These are phyloP conservation scores for Aplosporella prunicola DNA, from an alignment of 2,329 filamentous ascomycete species.

Conservation along the genomic window DNA sequence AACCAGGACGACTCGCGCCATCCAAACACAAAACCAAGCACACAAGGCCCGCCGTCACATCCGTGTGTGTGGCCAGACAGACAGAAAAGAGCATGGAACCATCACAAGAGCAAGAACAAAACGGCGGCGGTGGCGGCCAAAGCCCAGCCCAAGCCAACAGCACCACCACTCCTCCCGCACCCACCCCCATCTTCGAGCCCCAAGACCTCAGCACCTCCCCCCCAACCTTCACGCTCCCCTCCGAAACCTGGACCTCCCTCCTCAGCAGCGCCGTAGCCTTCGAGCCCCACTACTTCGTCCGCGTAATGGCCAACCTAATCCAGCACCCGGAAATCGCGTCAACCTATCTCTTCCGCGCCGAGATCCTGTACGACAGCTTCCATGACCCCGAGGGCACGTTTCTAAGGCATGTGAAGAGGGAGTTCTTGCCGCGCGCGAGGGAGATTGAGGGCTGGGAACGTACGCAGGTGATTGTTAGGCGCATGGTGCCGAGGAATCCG, in stretches of 20 bases:
- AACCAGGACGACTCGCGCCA: too few species aligned
- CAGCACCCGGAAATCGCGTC: conserved; percentile 74
- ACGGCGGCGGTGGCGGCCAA: too few species aligned
- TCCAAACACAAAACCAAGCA: too few species aligned
- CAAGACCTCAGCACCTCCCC: conserved; percentile 21
- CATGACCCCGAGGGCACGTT: conserved; percentile 30
- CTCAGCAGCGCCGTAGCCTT: conserved; percentile 49
- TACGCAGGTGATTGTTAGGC: conserved; percentile 60
- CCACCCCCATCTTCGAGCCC: conserved; percentile 26
- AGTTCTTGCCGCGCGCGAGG: conserved; percentile 22
- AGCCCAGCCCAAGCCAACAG: conserved; percentile 5
- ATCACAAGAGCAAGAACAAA: too few species aligned
- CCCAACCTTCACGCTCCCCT: conserved; percentile 17
- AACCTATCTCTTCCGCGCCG: conserved; percentile 66
- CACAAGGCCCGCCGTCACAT: too few species aligned
- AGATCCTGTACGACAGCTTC: conserved; percentile 54
- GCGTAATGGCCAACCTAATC: conserved; percentile 65
- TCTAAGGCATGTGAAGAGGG: conserved; percentile 40
- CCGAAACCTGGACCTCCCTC: conserved; percentile 28
- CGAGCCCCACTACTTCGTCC: conserved; percentile 50
- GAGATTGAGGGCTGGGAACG: conserved; percentile 32
- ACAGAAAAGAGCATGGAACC: conserved; percentile 3
- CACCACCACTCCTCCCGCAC: too few species aligned
- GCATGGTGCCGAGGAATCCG: conserved; percentile 72
- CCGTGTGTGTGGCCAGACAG: background rate